Evolutionary conservation across 768 basidiomycete genomes (phyloP), one percentile per base, ranked within the genome.

Genomic region (Naganishia friedmannii): DNA sequence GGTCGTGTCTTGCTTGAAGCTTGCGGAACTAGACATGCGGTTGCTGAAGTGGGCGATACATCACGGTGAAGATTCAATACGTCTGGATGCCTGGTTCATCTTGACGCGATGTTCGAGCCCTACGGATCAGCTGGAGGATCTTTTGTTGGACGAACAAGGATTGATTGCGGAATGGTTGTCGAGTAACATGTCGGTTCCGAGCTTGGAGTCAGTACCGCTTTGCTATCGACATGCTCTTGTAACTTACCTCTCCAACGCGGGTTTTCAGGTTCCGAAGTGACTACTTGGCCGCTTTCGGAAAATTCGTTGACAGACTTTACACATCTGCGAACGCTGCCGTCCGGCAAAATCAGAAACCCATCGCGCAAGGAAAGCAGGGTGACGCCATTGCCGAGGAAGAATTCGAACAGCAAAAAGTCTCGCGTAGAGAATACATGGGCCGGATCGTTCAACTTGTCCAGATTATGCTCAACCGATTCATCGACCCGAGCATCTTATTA

Each of bases 121-220:
- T 23, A 63, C 69, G 12, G 69, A 70, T 54, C 45, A 51, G 46
- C 32, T 70, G 21, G 69, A 70, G 46, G 23, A 51, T 37, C 32
- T 53, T 26, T 28, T 39, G 19, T 46, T 70, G 34, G 53, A 39
- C 19, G 53, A 46, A 63, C 26, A 63, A 7, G 60, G 60, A 13
- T 42, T 53, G 34, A 42, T 65, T 21, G 53, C 21, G 2, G 57
- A 65, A 54, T 70, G 69, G 71, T 42, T 68, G 29, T 48, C 53
- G n/a, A 68, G 67, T 32, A 72, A 72, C 32, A 65, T 69, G 67
- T 10, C 55, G 19, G 71, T 72, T 17, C 46, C 68, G 12, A 72
- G 53, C 46, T 32, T 60, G 9, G 67, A 68, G 71, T 72, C 39
- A 72, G 71, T 65, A 5, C 15, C 17, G 6, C 15, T 28, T 19